These are phyloP conservation scores for Cladorrhinum sp. DNA, from an alignment of 2,329 filamentous ascomycete genomes.

Conservation along the genomic window DNA sequence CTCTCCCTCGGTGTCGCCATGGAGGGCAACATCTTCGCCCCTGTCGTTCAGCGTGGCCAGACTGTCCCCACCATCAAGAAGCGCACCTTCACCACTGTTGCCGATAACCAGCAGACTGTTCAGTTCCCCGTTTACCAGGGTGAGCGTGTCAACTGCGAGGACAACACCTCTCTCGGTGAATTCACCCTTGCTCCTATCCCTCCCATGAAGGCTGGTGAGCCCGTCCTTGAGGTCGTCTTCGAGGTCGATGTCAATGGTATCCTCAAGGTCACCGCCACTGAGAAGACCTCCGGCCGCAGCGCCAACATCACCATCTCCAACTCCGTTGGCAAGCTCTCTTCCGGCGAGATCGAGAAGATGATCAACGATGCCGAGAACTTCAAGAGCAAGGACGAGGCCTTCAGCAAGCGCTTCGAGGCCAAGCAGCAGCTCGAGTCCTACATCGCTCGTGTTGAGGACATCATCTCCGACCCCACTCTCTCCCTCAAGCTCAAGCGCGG, in stretches of 20 bases:
- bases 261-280: constrained; percentile 97
- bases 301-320: constrained; percentile 99
- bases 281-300: constrained; percentile 96
- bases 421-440: constrained; percentile 99
- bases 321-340: constrained; percentile 97
- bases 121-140: constrained; percentile 95
- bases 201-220: constrained; percentile 89
- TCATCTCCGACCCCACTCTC: constrained; percentile 92
- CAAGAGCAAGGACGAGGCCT: constrained; percentile 96
- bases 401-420: constrained; percentile 99
- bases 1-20: constrained; percentile 98
- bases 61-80: constrained; percentile 82
- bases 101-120: constrained; percentile 73
- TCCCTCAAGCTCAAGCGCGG: constrained; percentile 97
- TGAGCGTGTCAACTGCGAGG: constrained; percentile 96
- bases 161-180: constrained; percentile 97
- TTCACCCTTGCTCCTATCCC: constrained; percentile 90
- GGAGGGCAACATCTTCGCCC: constrained; percentile 97
- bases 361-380: constrained; percentile 96
- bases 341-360: constrained; percentile 95
- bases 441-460: constrained; percentile 98
- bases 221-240: constrained; percentile 96
- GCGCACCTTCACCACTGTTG: constrained; percentile 84
- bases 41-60: constrained; percentile 77
- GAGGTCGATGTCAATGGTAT: constrained; percentile 99